Evolutionary conservation across 345 rosid species (phyloP).

Genomic region (Moricandia arvensis): DNA sequence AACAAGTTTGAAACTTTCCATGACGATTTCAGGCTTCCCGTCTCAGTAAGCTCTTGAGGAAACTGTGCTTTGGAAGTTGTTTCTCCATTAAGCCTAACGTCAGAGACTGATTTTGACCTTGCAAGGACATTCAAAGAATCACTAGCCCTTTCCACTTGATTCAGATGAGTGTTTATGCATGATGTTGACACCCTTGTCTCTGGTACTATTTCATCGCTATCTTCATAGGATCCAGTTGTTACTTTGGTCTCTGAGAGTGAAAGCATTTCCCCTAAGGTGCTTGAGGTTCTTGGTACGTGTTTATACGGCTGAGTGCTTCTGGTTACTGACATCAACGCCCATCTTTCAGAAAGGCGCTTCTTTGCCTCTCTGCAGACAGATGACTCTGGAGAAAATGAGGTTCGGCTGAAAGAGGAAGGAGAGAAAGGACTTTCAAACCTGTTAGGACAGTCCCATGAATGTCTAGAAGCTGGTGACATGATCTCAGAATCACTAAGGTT

Average conservation of each 20-base stretch:
- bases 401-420: slow-evolving; percentile 69
- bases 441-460: slow-evolving; percentile 88
- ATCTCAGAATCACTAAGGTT: slow-evolving; percentile 85
- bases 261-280: slow-evolving; percentile 98
- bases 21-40: slow-evolving; percentile 59
- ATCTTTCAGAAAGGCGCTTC: slow-evolving; percentile 82
- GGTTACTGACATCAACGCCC: slow-evolving; percentile 82
- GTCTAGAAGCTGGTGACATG: slow-evolving; percentile 71
- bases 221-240: slow-evolving; percentile 43
- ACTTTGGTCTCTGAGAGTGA: slow-evolving; percentile 76
- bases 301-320: slow-evolving; percentile 58
- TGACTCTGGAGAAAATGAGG: slow-evolving; percentile 86
- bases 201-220: slow-evolving; percentile 39
- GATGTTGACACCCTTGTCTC: slow-evolving; percentile 62
- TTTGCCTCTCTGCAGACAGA: slow-evolving; percentile 61
- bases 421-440: slow-evolving; percentile 72
- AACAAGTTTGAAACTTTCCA: slow-evolving; percentile 82
- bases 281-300: slow-evolving; percentile 60
- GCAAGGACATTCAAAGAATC: slow-evolving; percentile 54
- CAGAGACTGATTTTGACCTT: slow-evolving; percentile 82
- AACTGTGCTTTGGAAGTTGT: slow-evolving; percentile 39
- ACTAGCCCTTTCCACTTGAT: slow-evolving; percentile 45
- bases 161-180: slow-evolving; percentile 39
- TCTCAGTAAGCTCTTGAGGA: slow-evolving; percentile 53
- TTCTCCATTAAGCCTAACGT: slow-evolving; percentile 48